These are phyloP conservation scores for Amphirosellinia nigrospora DNA, from an alignment of 495 filamentous ascomycete species.

Conservation along the genomic window DNA sequence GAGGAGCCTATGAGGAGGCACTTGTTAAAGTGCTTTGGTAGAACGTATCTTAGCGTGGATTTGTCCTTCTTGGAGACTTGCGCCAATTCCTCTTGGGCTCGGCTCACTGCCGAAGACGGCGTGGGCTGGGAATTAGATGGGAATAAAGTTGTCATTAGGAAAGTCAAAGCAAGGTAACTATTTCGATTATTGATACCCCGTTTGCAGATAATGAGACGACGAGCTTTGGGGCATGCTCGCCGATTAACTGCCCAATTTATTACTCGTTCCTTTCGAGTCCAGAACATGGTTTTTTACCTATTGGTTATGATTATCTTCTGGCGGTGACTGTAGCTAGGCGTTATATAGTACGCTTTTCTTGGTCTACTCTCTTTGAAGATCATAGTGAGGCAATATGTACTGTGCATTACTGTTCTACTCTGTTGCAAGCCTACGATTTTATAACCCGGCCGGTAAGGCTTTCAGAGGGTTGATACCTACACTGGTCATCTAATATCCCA, in stretches of 20 bases:
- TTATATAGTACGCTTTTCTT: background rate
- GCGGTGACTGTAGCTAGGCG: background rate
- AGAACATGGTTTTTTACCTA: background rate
- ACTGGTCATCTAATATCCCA: background rate
- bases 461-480: background rate
- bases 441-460: background rate
- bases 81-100: conserved; percentile 69
- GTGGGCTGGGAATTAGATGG: conserved; percentile 82
- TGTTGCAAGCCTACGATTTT: background rate
- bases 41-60: conserved; percentile 77
- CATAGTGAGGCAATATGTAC: background rate
- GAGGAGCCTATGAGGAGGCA: conserved; percentile 71
- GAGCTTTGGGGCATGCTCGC: background rate
- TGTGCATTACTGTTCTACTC: background rate
- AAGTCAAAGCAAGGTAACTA: conserved; percentile 45
- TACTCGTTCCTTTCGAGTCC: background rate
- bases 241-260: background rate
- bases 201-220: conserved; percentile 11
- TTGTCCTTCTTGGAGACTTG: conserved; percentile 66
- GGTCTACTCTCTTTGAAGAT: background rate
- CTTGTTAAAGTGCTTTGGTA: conserved; percentile 82
- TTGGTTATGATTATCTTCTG: background rate
- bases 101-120: conserved; percentile 65
- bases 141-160: conserved; percentile 73
- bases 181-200: conserved; percentile 39